Evolutionary conservation across 1,139 yeast species (phyloP).

Genomic region (Saccharomyces hybrid): DNA sequence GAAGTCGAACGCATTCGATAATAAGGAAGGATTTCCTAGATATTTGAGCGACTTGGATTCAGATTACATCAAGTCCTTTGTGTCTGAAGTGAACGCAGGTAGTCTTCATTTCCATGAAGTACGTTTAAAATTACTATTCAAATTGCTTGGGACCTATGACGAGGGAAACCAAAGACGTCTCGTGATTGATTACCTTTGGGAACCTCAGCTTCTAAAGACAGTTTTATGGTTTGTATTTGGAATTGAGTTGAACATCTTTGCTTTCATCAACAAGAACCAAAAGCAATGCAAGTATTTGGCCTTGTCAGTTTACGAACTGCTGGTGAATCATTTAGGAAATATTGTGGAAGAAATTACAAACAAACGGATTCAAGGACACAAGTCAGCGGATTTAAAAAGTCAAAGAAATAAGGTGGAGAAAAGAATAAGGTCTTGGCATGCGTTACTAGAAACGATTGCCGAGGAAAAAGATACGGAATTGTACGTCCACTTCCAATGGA

Average conservation of each 20-base stretch:
- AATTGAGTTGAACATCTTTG: slow-evolving; percentile 26
- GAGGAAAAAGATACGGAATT: slow-evolving; percentile 9
- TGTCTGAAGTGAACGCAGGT: slow-evolving; percentile 31
- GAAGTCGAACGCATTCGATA: slow-evolving; percentile 23
- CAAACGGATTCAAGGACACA: slow-evolving; percentile 23
- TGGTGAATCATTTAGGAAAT: slow-evolving; percentile 40
- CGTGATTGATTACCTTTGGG: slow-evolving; percentile 31
- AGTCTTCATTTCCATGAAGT: slow-evolving; percentile 41
- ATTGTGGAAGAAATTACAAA: slow-evolving; percentile 21
- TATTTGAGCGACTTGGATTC: slow-evolving; percentile 15
- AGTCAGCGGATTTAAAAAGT: slow-evolving; percentile 23
- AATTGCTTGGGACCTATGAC: slow-evolving; percentile 30
- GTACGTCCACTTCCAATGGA: slow-evolving; percentile 36
- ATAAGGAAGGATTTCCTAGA: slow-evolving; percentile 12
- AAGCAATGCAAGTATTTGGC: slow-evolving; percentile 15
- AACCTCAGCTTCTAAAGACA: slow-evolving; percentile 22
- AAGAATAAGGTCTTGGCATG: slow-evolving; percentile 38
- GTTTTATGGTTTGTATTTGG: slow-evolving; percentile 32
- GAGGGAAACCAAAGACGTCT: slow-evolving; percentile 23
- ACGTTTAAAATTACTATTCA: slow-evolving; percentile 39
- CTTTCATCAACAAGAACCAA: slow-evolving; percentile 11
- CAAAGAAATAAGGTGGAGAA: slow-evolving; percentile 24
- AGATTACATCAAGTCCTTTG: slow-evolving; percentile 30
- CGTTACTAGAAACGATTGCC: slow-evolving; percentile 17
- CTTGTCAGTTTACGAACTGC: slow-evolving; percentile 45